These are phyloP conservation scores for Fraxinus excelsior DNA, from an alignment of 257 asterid species.

Conservation along the genomic window DNA sequence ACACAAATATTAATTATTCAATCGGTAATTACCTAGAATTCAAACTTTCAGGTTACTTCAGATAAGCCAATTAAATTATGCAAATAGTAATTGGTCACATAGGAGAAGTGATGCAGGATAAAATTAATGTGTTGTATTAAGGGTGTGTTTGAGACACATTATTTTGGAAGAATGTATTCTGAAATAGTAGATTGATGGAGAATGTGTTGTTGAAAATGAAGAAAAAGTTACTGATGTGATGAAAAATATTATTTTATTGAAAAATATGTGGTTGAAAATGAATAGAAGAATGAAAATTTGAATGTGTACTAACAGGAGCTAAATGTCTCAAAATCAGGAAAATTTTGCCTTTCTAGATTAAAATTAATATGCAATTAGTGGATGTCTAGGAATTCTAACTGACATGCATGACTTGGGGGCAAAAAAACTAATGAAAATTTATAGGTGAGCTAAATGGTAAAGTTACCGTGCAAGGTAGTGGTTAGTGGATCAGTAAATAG, in stretches of 20 bases:
- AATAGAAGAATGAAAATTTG: no score
- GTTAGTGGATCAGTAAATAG: neutral
- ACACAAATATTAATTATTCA: no score
- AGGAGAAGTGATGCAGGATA: neutral
- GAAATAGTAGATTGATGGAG: no score
- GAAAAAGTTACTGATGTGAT: no score
- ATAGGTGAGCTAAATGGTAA: neutral
- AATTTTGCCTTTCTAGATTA: neutral
- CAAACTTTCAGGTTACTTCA: neutral
- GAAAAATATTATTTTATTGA: no score
- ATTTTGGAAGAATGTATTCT: no score
- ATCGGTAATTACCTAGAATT: no score
- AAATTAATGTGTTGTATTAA: neutral
- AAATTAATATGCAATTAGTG: neutral
- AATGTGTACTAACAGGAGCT: no score
- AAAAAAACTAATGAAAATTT: neutral
- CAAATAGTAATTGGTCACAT: slow-evolving; percentile 1
- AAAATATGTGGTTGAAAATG: no score
- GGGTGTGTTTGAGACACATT: no score
- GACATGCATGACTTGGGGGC: neutral
- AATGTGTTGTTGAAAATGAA: no score
- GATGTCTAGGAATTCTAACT: neutral
- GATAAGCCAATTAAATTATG: neutral
- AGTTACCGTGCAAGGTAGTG: neutral
- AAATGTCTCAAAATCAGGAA: neutral